Base-by-base conservation (phyloP, 2,329 filamentous ascomycete species). In the Aspergillaceae sp. region DNA sequence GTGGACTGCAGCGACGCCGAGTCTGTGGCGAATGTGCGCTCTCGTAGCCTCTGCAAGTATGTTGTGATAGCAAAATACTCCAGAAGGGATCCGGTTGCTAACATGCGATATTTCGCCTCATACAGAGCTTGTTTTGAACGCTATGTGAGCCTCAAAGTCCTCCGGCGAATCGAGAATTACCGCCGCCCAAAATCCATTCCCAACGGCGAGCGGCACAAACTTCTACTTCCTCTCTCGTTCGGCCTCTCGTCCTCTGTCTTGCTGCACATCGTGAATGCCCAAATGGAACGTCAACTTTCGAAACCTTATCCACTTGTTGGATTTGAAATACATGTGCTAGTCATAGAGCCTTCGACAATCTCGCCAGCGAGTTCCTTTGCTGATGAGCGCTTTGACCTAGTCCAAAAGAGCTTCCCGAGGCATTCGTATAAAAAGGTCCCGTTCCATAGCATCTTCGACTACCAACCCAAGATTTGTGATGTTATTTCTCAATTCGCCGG, bases 211-310 rank as follows among this genome's bases (percentile, higher is more conserved):
- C 68, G 69, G 47, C 71, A 69, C 54, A 78, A 68, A 55, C 78
- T 95, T 41, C 71, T 95, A 11, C 71, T 95, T 19, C 87, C 89
- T 4, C 71, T 96, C 1, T 95, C 90, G 0, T 83, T 88, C 57
- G 91, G 92, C 0, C 73, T 85, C 1, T 92, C 86, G 1, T 97
- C 91, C 0, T 76, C 85, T 9, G 79, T 82, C 9, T 73, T 98
- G 38, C 73, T 94, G 29, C 79, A 91, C 56, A 75, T 94, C 26
- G 72, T 97, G 45, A 78, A 87, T 63, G 71, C 76, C 49, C 86
- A 88, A 59, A 73, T 86, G 40, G 73, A 78, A 53, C 77, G 75
- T 45, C 84, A 91, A 62, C 74, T 77, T 36, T 72, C 75, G 38
- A 82, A 79, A 49, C 81, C 80, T 54, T 59, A 61, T 43, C 78